Evolutionary conservation across 768 basidiomycete species (phyloP).

Genomic region (Mycena leptocephala): DNA sequence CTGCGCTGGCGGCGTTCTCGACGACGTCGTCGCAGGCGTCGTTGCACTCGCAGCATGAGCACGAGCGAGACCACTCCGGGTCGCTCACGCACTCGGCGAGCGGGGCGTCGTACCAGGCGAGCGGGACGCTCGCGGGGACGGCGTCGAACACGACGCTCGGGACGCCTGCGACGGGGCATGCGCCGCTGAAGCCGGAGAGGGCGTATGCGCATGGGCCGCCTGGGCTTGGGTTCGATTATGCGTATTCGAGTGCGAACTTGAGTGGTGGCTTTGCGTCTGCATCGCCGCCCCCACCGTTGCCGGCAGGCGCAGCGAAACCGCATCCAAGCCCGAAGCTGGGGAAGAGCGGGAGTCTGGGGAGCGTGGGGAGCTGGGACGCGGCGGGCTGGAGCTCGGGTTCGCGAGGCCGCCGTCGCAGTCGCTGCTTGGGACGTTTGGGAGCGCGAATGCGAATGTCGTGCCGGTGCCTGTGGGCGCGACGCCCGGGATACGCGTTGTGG

Average conservation of each 20-base stretch:
- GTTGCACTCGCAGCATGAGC: neutral
- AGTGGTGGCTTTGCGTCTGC: neutral
- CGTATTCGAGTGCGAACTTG: neutral
- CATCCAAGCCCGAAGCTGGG: no score
- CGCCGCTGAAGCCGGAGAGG: conserved; percentile 16
- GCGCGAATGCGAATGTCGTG: neutral
- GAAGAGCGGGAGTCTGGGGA: neutral
- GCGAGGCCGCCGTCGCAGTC: conserved; percentile 27
- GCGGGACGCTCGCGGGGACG: conserved; percentile 24
- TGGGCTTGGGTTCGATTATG: neutral
- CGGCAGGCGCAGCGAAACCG: no score
- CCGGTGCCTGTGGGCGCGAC: neutral
- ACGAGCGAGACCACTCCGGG: neutral
- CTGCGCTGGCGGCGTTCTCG: conserved; percentile 23
- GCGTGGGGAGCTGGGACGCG: conserved; percentile 15
- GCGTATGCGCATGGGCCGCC: conserved; percentile 32
- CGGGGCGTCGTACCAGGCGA: neutral
- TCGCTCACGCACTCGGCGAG: neutral
- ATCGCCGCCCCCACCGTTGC: no score
- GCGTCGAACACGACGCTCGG: conserved; percentile 25
- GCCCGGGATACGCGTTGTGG: conserved; percentile 31
- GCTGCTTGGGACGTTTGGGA: conserved; percentile 29
- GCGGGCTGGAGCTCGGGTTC: conserved; percentile 34
- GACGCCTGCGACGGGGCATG: conserved; percentile 6
- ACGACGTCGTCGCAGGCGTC: conserved; percentile 5